Base-by-base conservation (phyloP, 345 rosid genomes). In the Gossypioides kirkii region DNA sequence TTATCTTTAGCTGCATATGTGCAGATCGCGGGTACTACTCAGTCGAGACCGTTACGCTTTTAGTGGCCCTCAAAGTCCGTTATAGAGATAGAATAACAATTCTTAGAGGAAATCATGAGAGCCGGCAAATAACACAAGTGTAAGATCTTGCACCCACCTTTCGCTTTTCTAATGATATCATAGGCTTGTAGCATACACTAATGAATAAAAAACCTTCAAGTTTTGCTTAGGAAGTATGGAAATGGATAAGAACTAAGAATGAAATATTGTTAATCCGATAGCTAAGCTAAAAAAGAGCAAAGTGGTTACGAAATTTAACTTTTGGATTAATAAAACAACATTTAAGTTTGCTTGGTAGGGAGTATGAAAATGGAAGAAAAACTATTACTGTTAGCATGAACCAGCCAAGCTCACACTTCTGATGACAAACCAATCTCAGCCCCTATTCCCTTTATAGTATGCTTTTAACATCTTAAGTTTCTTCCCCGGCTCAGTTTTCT, bases 1-100 rank as follows among this genome's bases (percentile, higher is more conserved):
- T 63, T 62, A 23, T 36, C 49, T n/a, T 66, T 25, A 72, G 58
- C 80, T 73, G 38, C 64, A 32, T 70, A 4, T 68, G 23, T 86
- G 94, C 89, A 95, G 99, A 95, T 79, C 96, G 99, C 70, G 99
- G 99, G 0, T 92, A 92, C 81, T 92, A 95, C 79, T 92, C 98
- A 0, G 99, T 95, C 73, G 99, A 95, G 85, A 95, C 99, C 32
- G 99, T 92, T 71, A 86, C 99, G 26, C 86, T 95, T 32, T 83
- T 95, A 86, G 99, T 95, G 84, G 98, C 99, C 8, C 70, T 95
- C 82, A 92, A 95, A 85, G 99, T 95, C 16, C 88, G 98, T 26
- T 91, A 89, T 81, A 87, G 99, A 80, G 99, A 95, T 85, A 87
- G 99, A 84, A 61, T 95, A 71, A 95, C 99, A 14, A 95, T 95